phyloP scores from a whole-genome alignment of 2,329 filamentous ascomycete species.

The Penicillium occitanis region DNA sequence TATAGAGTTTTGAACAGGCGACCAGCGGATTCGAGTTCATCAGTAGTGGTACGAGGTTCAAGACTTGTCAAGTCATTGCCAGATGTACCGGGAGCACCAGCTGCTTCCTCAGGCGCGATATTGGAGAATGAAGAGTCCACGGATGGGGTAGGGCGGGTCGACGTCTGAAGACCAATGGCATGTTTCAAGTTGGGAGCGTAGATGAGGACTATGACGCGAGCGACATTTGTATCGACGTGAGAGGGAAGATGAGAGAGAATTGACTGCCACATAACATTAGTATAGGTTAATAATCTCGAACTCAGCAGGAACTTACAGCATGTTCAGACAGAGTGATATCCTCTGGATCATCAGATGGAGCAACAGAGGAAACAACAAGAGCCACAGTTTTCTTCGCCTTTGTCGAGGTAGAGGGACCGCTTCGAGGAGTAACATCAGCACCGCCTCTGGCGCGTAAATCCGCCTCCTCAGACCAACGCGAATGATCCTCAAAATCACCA shows the following conservation, averaged over 20 bases:
- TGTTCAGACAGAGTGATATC: conserved; percentile 68
- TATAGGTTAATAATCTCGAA: neutral
- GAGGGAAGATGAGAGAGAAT: conserved; percentile 86
- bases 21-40: conserved; percentile 50
- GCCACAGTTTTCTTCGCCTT: conserved; percentile 75
- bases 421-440: conserved; percentile 30
- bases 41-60: conserved; percentile 47
- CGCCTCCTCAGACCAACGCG: conserved; percentile 89
- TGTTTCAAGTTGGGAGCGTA: conserved; percentile 81
- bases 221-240: conserved; percentile 68
- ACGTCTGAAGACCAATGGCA: conserved; percentile 35
- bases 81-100: conserved; percentile 34
- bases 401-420: conserved; percentile 28
- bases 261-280: conserved; percentile 53
- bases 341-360: conserved; percentile 57
- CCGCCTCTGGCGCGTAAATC: conserved; percentile 58
- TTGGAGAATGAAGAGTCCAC: conserved; percentile 85
- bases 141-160: conserved; percentile 59
- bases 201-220: conserved; percentile 83
- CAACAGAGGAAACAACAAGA: conserved; percentile 81
- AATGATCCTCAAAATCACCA: conserved; percentile 77
- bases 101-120: conserved; percentile 70
- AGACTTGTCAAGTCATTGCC: conserved; percentile 56
- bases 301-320: conserved; percentile 61
- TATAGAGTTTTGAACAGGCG: conserved; percentile 76